A percentile compares a stretch with the other conserved stretches of the same genome.
Evolutionary conservation across 805 yeast genomes (phyloP).

Genomic region (Lipomyces mesembrius): DNA sequence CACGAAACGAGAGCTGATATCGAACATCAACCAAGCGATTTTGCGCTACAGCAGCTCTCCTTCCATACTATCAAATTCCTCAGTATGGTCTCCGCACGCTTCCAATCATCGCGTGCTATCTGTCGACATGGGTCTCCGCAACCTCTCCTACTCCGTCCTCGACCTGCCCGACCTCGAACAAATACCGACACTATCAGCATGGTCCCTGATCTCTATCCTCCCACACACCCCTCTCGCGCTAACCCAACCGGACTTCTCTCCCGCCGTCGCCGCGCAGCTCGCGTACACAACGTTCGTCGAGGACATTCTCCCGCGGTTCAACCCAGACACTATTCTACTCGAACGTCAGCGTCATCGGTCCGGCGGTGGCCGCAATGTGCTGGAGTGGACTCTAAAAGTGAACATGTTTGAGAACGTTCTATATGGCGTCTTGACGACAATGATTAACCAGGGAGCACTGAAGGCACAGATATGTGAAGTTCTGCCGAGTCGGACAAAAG

Average conservation of each 20-base stretch:
- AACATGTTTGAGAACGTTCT: slow-evolving; percentile 56
- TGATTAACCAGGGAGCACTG: background rate
- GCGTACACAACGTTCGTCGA: slow-evolving; percentile 22
- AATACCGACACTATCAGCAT: slow-evolving; percentile 13
- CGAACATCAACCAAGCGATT: slow-evolving; percentile 11
- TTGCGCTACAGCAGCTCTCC: background rate
- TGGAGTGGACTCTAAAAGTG: slow-evolving; percentile 56
- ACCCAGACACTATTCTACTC: slow-evolving; percentile 52
- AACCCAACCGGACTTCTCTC: slow-evolving; percentile 7
- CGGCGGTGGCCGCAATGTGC: slow-evolving; percentile 49
- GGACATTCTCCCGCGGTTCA: slow-evolving; percentile 14
- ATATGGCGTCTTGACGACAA: slow-evolving; percentile 36
- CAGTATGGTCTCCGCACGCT: background rate
- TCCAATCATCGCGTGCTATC: slow-evolving; percentile 16
- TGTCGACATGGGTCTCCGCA: slow-evolving; percentile 25
- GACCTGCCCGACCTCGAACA: slow-evolving; percentile 9
- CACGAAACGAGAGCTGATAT: slow-evolving; percentile 11
- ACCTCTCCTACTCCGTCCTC: slow-evolving; percentile 22
- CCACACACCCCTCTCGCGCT: background rate
- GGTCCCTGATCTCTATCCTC: slow-evolving; percentile 15
- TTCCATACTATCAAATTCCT: background rate
- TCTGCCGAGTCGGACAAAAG: slow-evolving; percentile 15
- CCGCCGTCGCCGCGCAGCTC: slow-evolving; percentile 18
- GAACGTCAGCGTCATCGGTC: slow-evolving; percentile 60
- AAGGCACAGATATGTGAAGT: slow-evolving; percentile 5